Evolutionary conservation across 2,329 filamentous ascomycete species (phyloP).

Genomic region (Coniochaeta ligniaria): DNA sequence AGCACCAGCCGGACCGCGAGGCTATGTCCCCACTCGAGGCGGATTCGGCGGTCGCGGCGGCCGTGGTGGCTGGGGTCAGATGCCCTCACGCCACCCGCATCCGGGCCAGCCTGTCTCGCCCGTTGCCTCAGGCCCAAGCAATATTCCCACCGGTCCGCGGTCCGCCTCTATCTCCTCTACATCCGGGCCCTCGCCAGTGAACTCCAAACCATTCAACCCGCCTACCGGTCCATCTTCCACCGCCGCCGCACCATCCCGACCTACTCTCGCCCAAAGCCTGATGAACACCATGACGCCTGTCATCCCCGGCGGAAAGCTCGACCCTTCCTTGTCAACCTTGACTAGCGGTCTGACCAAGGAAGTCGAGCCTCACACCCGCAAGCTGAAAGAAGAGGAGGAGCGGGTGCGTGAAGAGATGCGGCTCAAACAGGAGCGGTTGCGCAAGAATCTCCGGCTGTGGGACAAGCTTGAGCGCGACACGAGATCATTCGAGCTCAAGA

Average conservation of each 20-base stretch:
- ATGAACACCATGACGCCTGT: slow-evolving; percentile 43
- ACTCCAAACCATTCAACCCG: slow-evolving; percentile 44
- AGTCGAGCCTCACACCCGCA: slow-evolving; percentile 44
- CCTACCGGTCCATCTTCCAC: slow-evolving; percentile 43
- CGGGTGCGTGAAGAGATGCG: slow-evolving; percentile 46
- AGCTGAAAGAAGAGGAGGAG: slow-evolving; percentile 52
- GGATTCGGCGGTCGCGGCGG: slow-evolving; percentile 36
- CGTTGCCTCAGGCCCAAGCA: slow-evolving; percentile 27
- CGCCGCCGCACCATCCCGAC: slow-evolving; percentile 27
- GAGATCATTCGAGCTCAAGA: slow-evolving; percentile 45
- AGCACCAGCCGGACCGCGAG: slow-evolving; percentile 47
- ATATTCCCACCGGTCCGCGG: slow-evolving; percentile 43
- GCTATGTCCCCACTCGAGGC: slow-evolving; percentile 39
- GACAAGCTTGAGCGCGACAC: slow-evolving; percentile 48
- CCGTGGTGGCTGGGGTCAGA: slow-evolving; percentile 34
- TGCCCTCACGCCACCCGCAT: slow-evolving; percentile 18
- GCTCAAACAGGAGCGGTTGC: slow-evolving; percentile 45
- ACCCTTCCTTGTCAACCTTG: slow-evolving; percentile 36
- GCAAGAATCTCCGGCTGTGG: slow-evolving; percentile 45
- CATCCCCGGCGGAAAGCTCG: slow-evolving; percentile 47
- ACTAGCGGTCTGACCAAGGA: slow-evolving; percentile 43
- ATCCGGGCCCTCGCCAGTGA: slow-evolving; percentile 20
- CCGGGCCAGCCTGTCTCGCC: slow-evolving; percentile 12
- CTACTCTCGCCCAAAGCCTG: slow-evolving; percentile 44
- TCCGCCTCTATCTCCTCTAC: slow-evolving; percentile 23